A percentile compares a stretch with the other conserved stretches of the same genome.
These are phyloP conservation scores for Flaveria sonorensis DNA, from an alignment of 129 eudicot genomes.

Conservation along the genomic window DNA sequence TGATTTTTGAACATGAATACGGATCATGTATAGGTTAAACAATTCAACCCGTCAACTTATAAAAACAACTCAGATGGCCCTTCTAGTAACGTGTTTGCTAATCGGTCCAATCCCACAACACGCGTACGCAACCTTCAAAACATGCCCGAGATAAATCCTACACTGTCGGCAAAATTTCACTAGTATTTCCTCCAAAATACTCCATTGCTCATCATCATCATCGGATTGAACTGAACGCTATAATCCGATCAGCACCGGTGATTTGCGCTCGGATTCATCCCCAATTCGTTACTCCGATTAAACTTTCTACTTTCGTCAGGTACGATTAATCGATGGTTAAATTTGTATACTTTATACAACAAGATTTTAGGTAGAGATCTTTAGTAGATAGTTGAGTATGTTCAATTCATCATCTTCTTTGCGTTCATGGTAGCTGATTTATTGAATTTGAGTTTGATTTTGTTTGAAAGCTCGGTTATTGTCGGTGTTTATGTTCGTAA, in stretches of 20 bases:
- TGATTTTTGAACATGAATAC: too few relatives aligned
- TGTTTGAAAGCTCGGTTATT: neutral
- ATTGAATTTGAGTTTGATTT: slow-evolving; percentile 14
- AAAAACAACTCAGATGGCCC: too few relatives aligned
- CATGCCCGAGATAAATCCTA: neutral
- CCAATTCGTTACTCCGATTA: neutral
- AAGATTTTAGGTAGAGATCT: neutral
- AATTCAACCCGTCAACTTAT: too few relatives aligned
- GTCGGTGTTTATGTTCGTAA: neutral
- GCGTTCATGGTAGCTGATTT: slow-evolving; percentile 15
- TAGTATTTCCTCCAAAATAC: neutral
- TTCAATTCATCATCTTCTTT: slow-evolving; percentile 3
- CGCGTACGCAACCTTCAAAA: neutral
- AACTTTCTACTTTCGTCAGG: neutral
- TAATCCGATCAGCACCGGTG: too few relatives aligned
- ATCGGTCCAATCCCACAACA: neutral
- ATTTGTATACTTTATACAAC: neutral
- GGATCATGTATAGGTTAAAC: too few relatives aligned
- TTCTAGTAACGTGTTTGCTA: neutral
- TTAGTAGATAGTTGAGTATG: neutral
- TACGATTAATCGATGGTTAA: neutral
- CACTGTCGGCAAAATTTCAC: neutral
- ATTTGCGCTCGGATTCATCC: too few relatives aligned
- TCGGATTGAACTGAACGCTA: too few relatives aligned
- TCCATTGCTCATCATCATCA: neutral